A percentile compares a stretch with the other conserved stretches of the same genome.
These are phyloP conservation scores for Aspergillus nomiae DNA, from an alignment of 2,329 filamentous ascomycete genomes.

Conservation along the genomic window DNA sequence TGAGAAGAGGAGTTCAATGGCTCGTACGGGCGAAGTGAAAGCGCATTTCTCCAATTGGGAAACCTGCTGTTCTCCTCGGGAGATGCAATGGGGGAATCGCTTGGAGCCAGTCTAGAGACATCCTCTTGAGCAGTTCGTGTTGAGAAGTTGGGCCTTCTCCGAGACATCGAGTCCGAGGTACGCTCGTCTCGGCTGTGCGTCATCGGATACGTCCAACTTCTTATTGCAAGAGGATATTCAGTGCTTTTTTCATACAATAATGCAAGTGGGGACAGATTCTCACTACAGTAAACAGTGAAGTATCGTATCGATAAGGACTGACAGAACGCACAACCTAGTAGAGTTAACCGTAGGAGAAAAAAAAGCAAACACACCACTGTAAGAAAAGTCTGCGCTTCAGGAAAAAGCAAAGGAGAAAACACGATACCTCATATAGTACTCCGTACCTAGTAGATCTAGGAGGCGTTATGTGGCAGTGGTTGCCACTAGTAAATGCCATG, in stretches of 20 bases:
- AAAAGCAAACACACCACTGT: not conserved
- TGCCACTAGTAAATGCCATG: not conserved
- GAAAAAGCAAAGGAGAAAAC: not conserved
- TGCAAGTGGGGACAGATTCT: not conserved
- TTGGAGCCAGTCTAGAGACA: slow-evolving; percentile 37
- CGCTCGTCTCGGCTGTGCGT: slow-evolving; percentile 21
- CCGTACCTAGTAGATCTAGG: not conserved
- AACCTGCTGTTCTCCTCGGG: slow-evolving; percentile 26
- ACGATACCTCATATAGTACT: not conserved
- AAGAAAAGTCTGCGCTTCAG: not conserved
- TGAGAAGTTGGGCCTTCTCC: slow-evolving; percentile 42
- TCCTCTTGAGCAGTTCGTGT: slow-evolving; percentile 42
- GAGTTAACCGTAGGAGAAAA: not conserved
- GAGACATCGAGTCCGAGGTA: slow-evolving; percentile 31
- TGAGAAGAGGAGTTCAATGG: slow-evolving; percentile 24
- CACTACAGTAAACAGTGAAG: not conserved
- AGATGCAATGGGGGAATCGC: slow-evolving; percentile 25
- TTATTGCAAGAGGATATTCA: slow-evolving; percentile 3
- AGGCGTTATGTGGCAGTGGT: not conserved
- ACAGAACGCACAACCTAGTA: not conserved
- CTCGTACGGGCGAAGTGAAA: slow-evolving; percentile 27
- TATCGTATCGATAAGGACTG: not conserved
- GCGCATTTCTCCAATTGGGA: slow-evolving; percentile 24
- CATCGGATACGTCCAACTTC: slow-evolving; percentile 22
- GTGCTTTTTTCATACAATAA: slow-evolving; percentile 9